Base-by-base conservation (phyloP, 108 stramenopile genomes). In the Cylindrotheca fusiformis region DNA sequence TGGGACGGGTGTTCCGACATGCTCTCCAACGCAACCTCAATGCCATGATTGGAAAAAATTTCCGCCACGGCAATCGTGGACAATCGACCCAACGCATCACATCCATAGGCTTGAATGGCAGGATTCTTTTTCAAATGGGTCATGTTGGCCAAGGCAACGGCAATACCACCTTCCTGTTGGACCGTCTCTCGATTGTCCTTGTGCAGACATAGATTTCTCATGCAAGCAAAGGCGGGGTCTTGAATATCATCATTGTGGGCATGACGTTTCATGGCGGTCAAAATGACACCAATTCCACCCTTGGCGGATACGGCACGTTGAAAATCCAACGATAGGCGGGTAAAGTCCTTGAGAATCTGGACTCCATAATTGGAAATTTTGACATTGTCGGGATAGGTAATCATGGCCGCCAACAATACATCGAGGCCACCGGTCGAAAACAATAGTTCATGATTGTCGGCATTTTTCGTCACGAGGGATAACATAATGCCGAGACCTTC, bases 231-330 rank as follows among this genome's bases (percentile, higher is more conserved):
- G 18, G 61, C 63, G 0, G 71, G 57, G 55, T 72, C 71, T 59
- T 72, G 71, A 32, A 72, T 55, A 23, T 31, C 25, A 33, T 72
- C 61, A n/a, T 52, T 60, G 32, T 72, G 55, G 2, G 29, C 60
- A 59, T 72, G 71, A 20, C 27, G 45, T 41, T 56, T 63, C 71
- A 72, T 72, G 12, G 60, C 26, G 45, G 27, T 41, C 18, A 72
- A 28, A 1, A 72, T 61, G n/a, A 72, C 55, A 36, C 63, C 58
- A 52, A 72, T 72, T 3, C 71, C 71, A 24, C 71, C 71, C 50
- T 72, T 72, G 12, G 71, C 71, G 31, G 60, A 64, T 14, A 72
- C 71, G n/a, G 71, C 71, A 28, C 71, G 46, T 53, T 72, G 71
- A 65, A 72, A 72, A 29, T 72, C 71, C 33, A 72, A 46, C 1